A percentile compares a stretch with the other conserved stretches of the same genome.
These are phyloP conservation scores for Monosporascus sp. DNA, from an alignment of 2,329 filamentous ascomycete species.

Conservation along the genomic window DNA sequence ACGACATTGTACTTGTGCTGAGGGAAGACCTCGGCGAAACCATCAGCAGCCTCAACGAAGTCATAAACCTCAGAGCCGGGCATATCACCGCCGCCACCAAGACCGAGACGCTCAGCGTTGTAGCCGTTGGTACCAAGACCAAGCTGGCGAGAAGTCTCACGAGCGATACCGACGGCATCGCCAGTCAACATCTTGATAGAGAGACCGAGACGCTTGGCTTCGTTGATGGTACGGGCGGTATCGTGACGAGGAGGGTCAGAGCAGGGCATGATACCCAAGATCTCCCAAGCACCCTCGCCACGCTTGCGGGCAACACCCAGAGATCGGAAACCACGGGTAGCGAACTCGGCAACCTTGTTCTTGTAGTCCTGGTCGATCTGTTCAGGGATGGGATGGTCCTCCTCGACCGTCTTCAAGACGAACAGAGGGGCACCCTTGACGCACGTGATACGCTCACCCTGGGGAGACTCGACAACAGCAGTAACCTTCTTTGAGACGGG, in stretches of 20 bases:
- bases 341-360: conserved; percentile 88
- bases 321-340: conserved; percentile 88
- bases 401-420: conserved; percentile 81
- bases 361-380: conserved; percentile 80
- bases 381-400: conserved; percentile 74
- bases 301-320: conserved; percentile 90
- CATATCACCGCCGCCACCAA: conserved; percentile 88
- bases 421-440: conserved; percentile 89
- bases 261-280: conserved; percentile 93
- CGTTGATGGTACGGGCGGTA: conserved; percentile 83
- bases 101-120: conserved; percentile 87
- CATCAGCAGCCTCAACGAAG: conserved; percentile 92
- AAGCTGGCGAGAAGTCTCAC: conserved; percentile 86
- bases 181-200: conserved; percentile 96
- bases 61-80: conserved; percentile 90
- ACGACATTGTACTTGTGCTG: conserved; percentile 95
- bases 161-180: conserved; percentile 88
- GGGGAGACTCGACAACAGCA: conserved; percentile 75
- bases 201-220: conserved; percentile 81
- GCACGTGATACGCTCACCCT: conserved; percentile 80
- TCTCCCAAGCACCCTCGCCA: conserved; percentile 77
- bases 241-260: conserved; percentile 88
- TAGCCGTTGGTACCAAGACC: conserved; percentile 91
- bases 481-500: conserved; percentile 91
- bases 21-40: conserved; percentile 91